Conservation (phyloP, 768 basidiomycete genomes). For the Leccinum fibrillosum region DNA sequence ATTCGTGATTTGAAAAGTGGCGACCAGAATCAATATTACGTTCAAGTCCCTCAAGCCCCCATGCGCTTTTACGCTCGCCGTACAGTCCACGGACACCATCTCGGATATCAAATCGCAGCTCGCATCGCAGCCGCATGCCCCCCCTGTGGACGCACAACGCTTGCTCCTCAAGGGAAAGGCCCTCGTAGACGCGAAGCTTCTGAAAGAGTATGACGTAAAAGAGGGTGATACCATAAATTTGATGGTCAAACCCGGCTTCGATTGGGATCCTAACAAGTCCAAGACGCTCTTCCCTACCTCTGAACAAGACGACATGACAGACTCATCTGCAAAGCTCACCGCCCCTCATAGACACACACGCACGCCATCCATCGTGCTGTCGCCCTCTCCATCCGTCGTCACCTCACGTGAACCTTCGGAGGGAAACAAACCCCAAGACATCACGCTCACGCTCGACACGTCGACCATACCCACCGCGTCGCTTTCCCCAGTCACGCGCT, state of each 20-base stretch:
- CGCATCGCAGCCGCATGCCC: slow-evolving; percentile 61
- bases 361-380: slow-evolving; percentile 76
- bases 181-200: slow-evolving; percentile 80
- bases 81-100: slow-evolving; percentile 83
- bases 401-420: slow-evolving; percentile 33
- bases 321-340: slow-evolving; percentile 24
- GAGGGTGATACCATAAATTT: slow-evolving; percentile 82
- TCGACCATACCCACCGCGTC: slow-evolving; percentile 46
- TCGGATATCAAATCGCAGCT: slow-evolving; percentile 75
- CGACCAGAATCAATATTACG: slow-evolving; percentile 52
- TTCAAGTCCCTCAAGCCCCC: slow-evolving; percentile 94
- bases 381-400: slow-evolving; percentile 62
- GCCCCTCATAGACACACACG: slow-evolving; percentile 50
- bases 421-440: slow-evolving; percentile 51
- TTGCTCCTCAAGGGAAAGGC: slow-evolving; percentile 94
- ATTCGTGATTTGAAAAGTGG: slow-evolving; percentile 9
- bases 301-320: slow-evolving; percentile 20
- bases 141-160: slow-evolving; percentile 77
- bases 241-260: slow-evolving; percentile 75
- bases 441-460: slow-evolving; percentile 66
- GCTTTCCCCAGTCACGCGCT: slow-evolving; percentile 34
- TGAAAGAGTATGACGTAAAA: slow-evolving; percentile 86
- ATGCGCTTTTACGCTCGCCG: slow-evolving; percentile 64
- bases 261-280: slow-evolving; percentile 55
- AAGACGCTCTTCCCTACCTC: slow-evolving; percentile 19